phyloP scores from a whole-genome alignment of 768 basidiomycete species.

The Amyloporia xantha region DNA sequence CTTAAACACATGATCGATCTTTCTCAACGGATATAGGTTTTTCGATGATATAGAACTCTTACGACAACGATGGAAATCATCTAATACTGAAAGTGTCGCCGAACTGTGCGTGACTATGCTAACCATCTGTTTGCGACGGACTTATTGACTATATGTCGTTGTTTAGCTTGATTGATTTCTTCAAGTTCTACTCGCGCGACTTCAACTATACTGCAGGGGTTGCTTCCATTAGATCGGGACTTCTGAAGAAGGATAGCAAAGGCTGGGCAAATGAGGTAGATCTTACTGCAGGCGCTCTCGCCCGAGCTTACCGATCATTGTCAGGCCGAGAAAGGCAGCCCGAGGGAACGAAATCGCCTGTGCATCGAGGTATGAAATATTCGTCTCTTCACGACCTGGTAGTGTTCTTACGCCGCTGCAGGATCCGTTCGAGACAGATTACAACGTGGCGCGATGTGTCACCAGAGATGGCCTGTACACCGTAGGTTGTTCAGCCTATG shows the following conservation, averaged over 20 bases:
- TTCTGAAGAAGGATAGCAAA: conserved; percentile 85
- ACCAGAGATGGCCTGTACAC: conserved; percentile 95
- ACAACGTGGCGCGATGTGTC: conserved; percentile 94
- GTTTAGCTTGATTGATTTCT: conserved; percentile 89
- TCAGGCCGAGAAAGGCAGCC: conserved; percentile 48
- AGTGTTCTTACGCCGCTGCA: conserved; percentile 24
- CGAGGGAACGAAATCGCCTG: conserved; percentile 86
- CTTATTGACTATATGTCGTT: background rate
- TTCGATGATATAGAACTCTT: conserved; percentile 96
- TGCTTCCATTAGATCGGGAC: conserved; percentile 83
- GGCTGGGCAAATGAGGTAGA: conserved; percentile 93
- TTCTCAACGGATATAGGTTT: conserved; percentile 68
- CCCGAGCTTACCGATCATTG: background rate
- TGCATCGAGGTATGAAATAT: conserved; percentile 85
- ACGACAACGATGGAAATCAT: conserved; percentile 88
- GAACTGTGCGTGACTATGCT: conserved; percentile 61
- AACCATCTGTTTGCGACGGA: background rate
- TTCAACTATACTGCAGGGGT: conserved; percentile 90
- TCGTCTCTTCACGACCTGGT: background rate
- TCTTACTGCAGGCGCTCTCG: conserved; percentile 8
- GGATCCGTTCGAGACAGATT: conserved; percentile 97
- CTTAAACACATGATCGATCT: background rate
- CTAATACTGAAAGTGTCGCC: conserved; percentile 87
- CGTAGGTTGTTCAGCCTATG: conserved; percentile 32
- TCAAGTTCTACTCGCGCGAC: conserved; percentile 91